Evolutionary conservation across 2,329 filamentous ascomycete species (phyloP).

Genomic region (Helicocarpus griseus): DNA sequence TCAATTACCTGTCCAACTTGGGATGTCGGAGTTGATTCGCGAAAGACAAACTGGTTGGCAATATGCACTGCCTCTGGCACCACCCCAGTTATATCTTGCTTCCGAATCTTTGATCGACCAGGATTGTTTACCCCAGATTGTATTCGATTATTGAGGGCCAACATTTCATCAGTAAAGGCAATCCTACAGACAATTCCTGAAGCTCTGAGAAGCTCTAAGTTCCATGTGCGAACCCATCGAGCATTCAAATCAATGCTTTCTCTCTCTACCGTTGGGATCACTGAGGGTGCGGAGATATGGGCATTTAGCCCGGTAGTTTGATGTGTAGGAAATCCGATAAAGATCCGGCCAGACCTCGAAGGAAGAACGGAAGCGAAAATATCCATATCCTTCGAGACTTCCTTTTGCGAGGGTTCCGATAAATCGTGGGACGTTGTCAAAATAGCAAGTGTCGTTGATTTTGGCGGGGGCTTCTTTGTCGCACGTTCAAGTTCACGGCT

Average conservation of each 20-base stretch:
- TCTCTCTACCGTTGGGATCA: conserved; percentile 94
- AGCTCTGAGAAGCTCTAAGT: conserved; percentile 81
- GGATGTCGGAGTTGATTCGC: conserved; percentile 78
- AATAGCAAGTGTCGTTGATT: conserved; percentile 73
- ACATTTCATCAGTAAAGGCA: conserved; percentile 82
- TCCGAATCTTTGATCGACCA: conserved; percentile 45
- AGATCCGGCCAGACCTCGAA: conserved; percentile 80
- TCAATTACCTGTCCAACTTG: conserved; percentile 81
- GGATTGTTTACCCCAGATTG: conserved; percentile 27
- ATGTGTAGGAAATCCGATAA: conserved; percentile 95
- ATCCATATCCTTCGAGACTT: conserved; percentile 39
- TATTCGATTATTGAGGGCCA: conserved; percentile 57
- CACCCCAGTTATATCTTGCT: conserved; percentile 55
- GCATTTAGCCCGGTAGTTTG: conserved; percentile 92
- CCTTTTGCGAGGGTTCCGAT: conserved; percentile 50
- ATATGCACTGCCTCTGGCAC: conserved; percentile 74
- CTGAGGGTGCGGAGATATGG: conserved; percentile 88
- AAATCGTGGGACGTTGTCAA: conserved; percentile 88
- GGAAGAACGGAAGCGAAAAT: conserved; percentile 87
- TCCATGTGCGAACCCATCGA: conserved; percentile 90
- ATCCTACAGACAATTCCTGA: conserved; percentile 84
- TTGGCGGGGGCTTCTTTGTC: conserved; percentile 94
- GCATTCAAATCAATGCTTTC: conserved; percentile 97
- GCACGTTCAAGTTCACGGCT: conserved; percentile 83
- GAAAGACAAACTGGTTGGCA: conserved; percentile 78